Base-by-base conservation (phyloP, 1,139 yeast genomes). In the Sugiyamaella paludigena region DNA sequence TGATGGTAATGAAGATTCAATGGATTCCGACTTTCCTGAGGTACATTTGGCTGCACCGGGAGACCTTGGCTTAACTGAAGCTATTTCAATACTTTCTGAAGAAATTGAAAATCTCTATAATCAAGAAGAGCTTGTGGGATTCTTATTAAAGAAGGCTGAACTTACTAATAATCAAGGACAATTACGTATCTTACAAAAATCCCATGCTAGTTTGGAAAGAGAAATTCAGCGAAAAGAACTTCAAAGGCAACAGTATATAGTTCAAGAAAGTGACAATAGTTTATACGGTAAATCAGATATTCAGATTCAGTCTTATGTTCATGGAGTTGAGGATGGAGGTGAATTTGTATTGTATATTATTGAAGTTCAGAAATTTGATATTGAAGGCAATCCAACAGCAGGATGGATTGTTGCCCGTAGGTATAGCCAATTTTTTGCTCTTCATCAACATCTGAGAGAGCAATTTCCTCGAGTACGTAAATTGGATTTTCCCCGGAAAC, bases 401-500 rank as follows among this genome's bases (percentile, higher is more conserved):
- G 88, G 91, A 0, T 91, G 97, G 97, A 81, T 87, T 44, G 87
- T 89, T 30, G 94, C 96, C 0, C 72, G 97, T 58, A 72, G 98
- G 49, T 91, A 82, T 62, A 86, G 87, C 59, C 97, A 91, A 60
- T 91, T 91, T 64, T 81, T 76, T 66, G 79, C 77, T 54, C 71
- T 91, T 30, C 83, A 89, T 60, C 81, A 79, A 55, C 83, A 85
- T 56, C 69, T 91, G 54, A 79, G 76, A 49, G 65, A 67, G 2
- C 72, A 70, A 43, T 84, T 83, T 58, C 75, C 81, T 0, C 70
- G 69, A 42, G 81, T 85, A 7, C 66, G 70, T 2, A 68, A 64
- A 2, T 62, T 84, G 24, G 76, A 74, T 30, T 80, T 88, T 54
- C 92, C 92, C 1, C 80, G 80, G 54, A 77, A 83, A 49, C 78